These are phyloP conservation scores for Bothriochloa decipiens DNA, from an alignment of 176 grass and related monocot genomes.

Conservation along the genomic window DNA sequence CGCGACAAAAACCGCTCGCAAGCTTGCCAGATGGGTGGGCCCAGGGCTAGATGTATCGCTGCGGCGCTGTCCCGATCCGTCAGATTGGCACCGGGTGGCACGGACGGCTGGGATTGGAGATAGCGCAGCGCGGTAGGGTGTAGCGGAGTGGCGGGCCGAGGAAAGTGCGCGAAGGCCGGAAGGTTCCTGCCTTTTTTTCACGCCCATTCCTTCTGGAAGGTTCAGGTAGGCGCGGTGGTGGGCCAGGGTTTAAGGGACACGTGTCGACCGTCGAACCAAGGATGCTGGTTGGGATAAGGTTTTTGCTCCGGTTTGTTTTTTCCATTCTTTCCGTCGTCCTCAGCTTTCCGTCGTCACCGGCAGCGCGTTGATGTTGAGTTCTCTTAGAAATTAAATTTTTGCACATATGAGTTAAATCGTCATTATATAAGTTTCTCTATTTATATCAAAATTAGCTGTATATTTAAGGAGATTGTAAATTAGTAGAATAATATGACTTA, in stretches of 20 bases:
- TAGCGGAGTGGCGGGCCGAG: neutral
- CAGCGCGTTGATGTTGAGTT: too few species aligned
- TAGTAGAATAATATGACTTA: too few species aligned
- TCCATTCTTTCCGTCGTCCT: neutral
- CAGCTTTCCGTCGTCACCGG: too few species aligned
- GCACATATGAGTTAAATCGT: too few species aligned
- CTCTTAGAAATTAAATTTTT: too few species aligned
- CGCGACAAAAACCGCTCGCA: slow-evolving; percentile 48
- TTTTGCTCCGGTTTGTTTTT: neutral
- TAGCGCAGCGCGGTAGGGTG: neutral
- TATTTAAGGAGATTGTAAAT: too few species aligned
- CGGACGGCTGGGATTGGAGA: neutral
- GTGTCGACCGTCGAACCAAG: slow-evolving; percentile 37
- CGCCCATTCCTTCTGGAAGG: slow-evolving; percentile 47
- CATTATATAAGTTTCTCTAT: too few species aligned
- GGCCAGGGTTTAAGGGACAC: neutral
- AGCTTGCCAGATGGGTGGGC: slow-evolving; percentile 3
- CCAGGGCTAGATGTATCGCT: neutral
- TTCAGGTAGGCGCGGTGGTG: slow-evolving; percentile 33
- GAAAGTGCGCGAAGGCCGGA: slow-evolving; percentile 68
- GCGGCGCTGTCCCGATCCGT: neutral
- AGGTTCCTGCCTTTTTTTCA: slow-evolving; percentile 44
- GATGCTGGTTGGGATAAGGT: slow-evolving; percentile 43
- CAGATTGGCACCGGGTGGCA: slow-evolving; percentile 6
- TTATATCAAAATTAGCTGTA: too few species aligned